Evolutionary conservation across 2,329 filamentous ascomycete species (phyloP).

Genomic region (Beauveria rudraprayagi): DNA sequence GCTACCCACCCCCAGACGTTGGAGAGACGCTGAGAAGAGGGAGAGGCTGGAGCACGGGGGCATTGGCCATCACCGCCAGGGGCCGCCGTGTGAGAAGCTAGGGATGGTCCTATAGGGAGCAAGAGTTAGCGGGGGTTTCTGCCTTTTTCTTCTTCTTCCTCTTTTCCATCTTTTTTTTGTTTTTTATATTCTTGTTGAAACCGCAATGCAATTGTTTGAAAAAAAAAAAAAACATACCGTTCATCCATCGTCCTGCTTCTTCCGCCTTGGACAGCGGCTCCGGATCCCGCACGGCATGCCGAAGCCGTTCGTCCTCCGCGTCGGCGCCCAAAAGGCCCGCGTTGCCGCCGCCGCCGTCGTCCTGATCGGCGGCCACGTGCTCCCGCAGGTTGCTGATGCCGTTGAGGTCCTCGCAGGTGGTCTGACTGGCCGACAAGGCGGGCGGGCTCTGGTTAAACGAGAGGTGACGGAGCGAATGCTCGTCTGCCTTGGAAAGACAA

Average conservation of each 20-base stretch:
- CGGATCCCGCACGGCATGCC: slow-evolving; percentile 15
- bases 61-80: slow-evolving; percentile 34
- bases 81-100: slow-evolving; percentile 22
- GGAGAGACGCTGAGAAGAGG: slow-evolving; percentile 22
- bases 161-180: too few species aligned
- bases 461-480: slow-evolving; percentile 37
- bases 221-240: slow-evolving; percentile 16
- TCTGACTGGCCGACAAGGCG: slow-evolving; percentile 38
- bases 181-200: too few species aligned
- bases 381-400: slow-evolving; percentile 45
- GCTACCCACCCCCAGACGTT: slow-evolving; percentile 32
- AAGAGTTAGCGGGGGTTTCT: neutral
- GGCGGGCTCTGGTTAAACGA: slow-evolving; percentile 48
- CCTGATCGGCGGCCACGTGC: slow-evolving; percentile 29
- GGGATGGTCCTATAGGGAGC: slow-evolving; percentile 19
- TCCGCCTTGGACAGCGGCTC: slow-evolving; percentile 13
- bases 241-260: slow-evolving; percentile 25
- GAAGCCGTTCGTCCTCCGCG: slow-evolving; percentile 21
- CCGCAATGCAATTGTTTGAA: neutral
- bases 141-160: neutral
- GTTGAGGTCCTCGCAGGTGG: slow-evolving; percentile 47
- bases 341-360: slow-evolving; percentile 22
- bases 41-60: slow-evolving; percentile 24
- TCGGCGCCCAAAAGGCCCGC: slow-evolving; percentile 14
- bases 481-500: slow-evolving; percentile 46